A percentile compares a stretch with the other conserved stretches of the same genome.
Evolutionary conservation across 1,284 basidiomycete genomes (phyloP).

Genomic region (Leccinum cinnamomeum): DNA sequence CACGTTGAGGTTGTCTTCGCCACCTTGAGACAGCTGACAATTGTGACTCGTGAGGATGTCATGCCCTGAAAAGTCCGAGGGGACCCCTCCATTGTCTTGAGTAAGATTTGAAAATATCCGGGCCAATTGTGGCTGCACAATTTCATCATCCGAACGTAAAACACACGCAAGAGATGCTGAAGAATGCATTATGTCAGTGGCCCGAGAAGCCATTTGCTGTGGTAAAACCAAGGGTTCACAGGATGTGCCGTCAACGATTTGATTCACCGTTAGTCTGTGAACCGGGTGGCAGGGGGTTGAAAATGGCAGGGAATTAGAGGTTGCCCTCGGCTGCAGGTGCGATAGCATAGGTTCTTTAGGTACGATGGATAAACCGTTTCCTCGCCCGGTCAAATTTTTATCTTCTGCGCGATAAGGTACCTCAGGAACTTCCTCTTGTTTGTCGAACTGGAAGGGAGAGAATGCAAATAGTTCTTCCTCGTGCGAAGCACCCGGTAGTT

Average conservation of each 20-base stretch:
- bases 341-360: not conserved
- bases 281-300: conserved; percentile 28
- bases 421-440: conserved; percentile 6
- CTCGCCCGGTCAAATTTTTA: conserved; percentile 1
- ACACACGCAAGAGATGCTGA: conserved; percentile 8
- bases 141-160: conserved; percentile 25
- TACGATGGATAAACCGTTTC: not conserved
- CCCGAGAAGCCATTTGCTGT: conserved; percentile 14
- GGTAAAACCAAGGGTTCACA: conserved; percentile 5
- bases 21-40: conserved; percentile 6
- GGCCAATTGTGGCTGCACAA: conserved; percentile 7
- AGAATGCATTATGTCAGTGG: conserved; percentile 14
- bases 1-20: conserved; percentile 16
- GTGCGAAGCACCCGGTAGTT: conserved; percentile 8
- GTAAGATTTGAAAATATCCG: conserved; percentile 11
- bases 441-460: conserved; percentile 27
- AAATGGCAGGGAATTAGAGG: conserved; percentile 21
- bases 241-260: not conserved
- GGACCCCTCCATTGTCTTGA: conserved; percentile 6
- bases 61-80: conserved; percentile 21
- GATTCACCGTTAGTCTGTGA: conserved; percentile 3
- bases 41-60: conserved; percentile 3
- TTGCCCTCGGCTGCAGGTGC: not conserved
- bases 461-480: conserved; percentile 33
- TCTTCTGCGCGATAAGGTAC: conserved; percentile 5